phyloP scores from a whole-genome alignment of 1,284 basidiomycete genomes.

The Marasmius oreades region DNA sequence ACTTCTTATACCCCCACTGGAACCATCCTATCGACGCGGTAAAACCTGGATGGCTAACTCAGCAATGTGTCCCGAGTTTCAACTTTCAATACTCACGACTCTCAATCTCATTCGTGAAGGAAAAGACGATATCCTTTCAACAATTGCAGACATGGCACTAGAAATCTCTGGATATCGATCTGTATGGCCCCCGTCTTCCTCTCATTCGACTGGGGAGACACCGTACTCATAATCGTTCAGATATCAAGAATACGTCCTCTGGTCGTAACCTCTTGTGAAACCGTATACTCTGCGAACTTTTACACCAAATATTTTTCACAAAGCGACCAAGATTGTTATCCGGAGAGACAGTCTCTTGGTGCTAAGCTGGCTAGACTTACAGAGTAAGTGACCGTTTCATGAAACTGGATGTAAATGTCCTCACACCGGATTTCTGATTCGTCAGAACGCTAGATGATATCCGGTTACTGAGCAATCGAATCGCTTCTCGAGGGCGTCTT shows the following conservation, averaged over 20 bases:
- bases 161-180: background rate
- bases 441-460: background rate
- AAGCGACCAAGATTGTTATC: background rate
- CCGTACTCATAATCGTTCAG: background rate
- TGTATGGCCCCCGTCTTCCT: background rate
- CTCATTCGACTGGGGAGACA: background rate
- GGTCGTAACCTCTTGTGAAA: background rate
- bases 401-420: background rate
- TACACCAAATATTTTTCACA: background rate
- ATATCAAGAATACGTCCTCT: background rate
- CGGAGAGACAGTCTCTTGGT: background rate
- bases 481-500: background rate
- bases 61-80: too few species aligned
- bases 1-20: too few species aligned
- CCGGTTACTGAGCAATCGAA: background rate
- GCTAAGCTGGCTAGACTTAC: background rate
- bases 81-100: too few species aligned
- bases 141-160: background rate
- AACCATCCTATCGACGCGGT: too few species aligned
- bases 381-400: background rate
- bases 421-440: background rate
- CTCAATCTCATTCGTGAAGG: too few species aligned
- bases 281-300: background rate
- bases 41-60: too few species aligned
- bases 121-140: background rate